phyloP scores from a whole-genome alignment of 805 yeast genomes.

The Pichia kluyveri region DNA sequence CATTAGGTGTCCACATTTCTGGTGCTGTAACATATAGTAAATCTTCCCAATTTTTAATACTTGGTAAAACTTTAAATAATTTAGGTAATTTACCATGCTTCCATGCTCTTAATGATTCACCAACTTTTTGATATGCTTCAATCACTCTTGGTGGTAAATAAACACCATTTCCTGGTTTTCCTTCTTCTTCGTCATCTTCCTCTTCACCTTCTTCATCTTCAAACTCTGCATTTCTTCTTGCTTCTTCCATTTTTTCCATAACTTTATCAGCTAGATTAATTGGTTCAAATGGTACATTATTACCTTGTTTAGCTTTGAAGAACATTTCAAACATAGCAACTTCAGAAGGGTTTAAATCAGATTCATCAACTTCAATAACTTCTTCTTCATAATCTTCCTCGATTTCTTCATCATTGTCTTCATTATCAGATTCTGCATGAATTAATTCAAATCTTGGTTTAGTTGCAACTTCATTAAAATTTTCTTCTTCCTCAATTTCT shows the following conservation, averaged over 20 bases:
- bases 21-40: conserved; percentile 89
- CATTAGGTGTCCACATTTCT: conserved; percentile 90
- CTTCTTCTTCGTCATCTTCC: conserved; percentile 17
- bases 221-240: conserved; percentile 23
- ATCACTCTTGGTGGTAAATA: conserved; percentile 93
- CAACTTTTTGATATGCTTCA: conserved; percentile 88
- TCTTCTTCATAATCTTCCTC: conserved; percentile 31
- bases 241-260: conserved; percentile 79
- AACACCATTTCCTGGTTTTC: conserved; percentile 59
- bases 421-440: conserved; percentile 29
- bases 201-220: conserved; percentile 15
- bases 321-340: conserved; percentile 77
- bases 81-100: conserved; percentile 96
- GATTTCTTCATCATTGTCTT: conserved; percentile 11
- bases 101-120: conserved; percentile 77
- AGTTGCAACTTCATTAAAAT: conserved; percentile 17
- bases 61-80: conserved; percentile 88
- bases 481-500: conserved; percentile 70
- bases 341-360: conserved; percentile 68
- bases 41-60: conserved; percentile 92
- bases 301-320: conserved; percentile 30
- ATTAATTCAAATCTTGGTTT: conserved; percentile 24
- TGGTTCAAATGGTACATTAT: conserved; percentile 29
- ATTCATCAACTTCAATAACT: conserved; percentile 41
- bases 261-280: conserved; percentile 86